Evolutionary conservation across 2,329 filamentous ascomycete species (phyloP).

Genomic region (Aureobasidium zeae): DNA sequence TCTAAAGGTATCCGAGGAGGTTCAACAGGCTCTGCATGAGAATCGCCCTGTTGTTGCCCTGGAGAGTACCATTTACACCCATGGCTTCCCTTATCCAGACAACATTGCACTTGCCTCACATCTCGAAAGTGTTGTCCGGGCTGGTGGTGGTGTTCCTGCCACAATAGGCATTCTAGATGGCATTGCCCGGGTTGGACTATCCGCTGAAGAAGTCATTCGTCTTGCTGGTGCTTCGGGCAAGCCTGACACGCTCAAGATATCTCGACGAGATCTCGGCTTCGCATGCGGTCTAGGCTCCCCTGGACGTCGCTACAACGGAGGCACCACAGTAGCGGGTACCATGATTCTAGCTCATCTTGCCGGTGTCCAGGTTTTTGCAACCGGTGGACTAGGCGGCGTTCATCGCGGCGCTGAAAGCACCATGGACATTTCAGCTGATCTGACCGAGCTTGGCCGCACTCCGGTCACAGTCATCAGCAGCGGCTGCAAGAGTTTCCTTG

Average conservation of each 20-base stretch:
- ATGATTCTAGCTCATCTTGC: constrained; percentile 82
- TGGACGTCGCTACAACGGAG: constrained; percentile 66
- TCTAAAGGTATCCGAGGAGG: constrained; percentile 70
- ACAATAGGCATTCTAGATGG: constrained; percentile 85
- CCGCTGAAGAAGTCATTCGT: constrained; percentile 59
- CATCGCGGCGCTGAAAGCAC: constrained; percentile 78
- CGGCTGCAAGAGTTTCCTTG: constrained; percentile 92
- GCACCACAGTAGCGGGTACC: constrained; percentile 87
- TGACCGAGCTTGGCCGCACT: constrained; percentile 86
- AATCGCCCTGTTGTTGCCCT: constrained; percentile 81
- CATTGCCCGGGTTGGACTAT: constrained; percentile 69
- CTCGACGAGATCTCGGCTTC: constrained; percentile 75
- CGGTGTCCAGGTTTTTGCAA: constrained; percentile 87
- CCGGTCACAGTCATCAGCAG: constrained; percentile 80
- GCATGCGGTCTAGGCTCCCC: constrained; percentile 62
- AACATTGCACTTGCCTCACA: constrained; percentile 67
- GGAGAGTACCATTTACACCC: constrained; percentile 95
- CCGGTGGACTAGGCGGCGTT: constrained; percentile 87
- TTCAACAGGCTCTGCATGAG: constrained; percentile 63
- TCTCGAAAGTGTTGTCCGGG: constrained; percentile 72
- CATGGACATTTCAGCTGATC: constrained; percentile 90
- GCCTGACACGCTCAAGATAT: constrained; percentile 67
- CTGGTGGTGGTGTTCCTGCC: constrained; percentile 74
- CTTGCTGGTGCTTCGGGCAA: constrained; percentile 52
- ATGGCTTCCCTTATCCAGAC: constrained; percentile 65